Base-by-base conservation (phyloP, 2,329 filamentous ascomycete genomes). In the Ascochyta rabiei region DNA sequence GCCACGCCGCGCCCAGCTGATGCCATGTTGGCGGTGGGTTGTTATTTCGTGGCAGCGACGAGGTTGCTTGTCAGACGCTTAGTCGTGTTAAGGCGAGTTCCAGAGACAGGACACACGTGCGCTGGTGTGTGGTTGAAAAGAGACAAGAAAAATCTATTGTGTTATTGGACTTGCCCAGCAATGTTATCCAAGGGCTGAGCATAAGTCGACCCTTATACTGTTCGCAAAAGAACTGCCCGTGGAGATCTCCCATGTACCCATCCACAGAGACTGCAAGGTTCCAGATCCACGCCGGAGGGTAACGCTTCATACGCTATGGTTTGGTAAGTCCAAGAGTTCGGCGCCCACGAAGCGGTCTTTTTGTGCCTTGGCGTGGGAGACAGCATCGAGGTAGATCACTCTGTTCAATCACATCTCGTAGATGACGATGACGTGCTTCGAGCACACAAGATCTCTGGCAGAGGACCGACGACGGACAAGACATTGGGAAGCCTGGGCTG, bases 1-100 rank as follows among this genome's bases (percentile, higher is more conserved):
- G 92, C 93, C 73, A 96, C 75, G 63, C 80, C 79, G 69, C 88
- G 88, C 90, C 89, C 64, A 89, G 64, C 75, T 87, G 86, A 64
- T 82, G 83, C 56, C 59, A 68, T 60, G 60, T 60, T 56, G 64
- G 48, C 47, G 24, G 43, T 48, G 21, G 9, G 41, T 24, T 19
- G 16, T 16, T 51, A 31, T 39, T 28, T 34, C 19, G 30, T 48
- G 38, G 16, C 75, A 93, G 42, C 31, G 53, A 50, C 12, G 64
- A 56, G 31, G 10, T 42, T 61, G 60, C 19, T 56, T 39, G 50
- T 60, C 48, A 55, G 58, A 63, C 37, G 48, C 40, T 59, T 56
- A 34, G 24, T 52, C 10, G 37, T 41, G 33, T 38, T 39, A 44
- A 35, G 44, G 45, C 23, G 31, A 21, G 41, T 15, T 40, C 1